phyloP scores from a whole-genome alignment of 2,329 filamentous ascomycete species.

The Blastomyces gilchristii region DNA sequence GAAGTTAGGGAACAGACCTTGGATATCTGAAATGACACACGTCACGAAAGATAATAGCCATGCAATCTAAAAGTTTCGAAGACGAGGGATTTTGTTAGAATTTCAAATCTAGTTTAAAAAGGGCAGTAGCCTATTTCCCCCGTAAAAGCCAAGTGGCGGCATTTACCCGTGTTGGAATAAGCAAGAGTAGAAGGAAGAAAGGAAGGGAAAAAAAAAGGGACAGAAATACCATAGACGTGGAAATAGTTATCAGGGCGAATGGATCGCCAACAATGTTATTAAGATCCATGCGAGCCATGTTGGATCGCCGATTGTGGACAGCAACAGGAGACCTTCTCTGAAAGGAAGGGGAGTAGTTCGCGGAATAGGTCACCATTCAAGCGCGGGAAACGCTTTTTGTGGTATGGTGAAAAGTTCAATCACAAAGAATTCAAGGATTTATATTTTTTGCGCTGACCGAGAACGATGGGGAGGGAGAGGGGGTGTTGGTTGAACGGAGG shows the following conservation, averaged over 20 bases:
- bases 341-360: slow-evolving; percentile 16
- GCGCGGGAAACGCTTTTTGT: background rate
- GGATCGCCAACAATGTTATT: slow-evolving; percentile 93
- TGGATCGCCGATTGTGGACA: slow-evolving; percentile 28
- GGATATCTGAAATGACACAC: slow-evolving; percentile 61
- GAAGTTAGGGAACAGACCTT: slow-evolving; percentile 62
- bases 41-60: slow-evolving; percentile 90
- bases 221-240: slow-evolving; percentile 68
- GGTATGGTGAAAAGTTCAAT: background rate
- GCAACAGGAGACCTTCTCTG: slow-evolving; percentile 18
- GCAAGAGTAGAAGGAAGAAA: slow-evolving; percentile 1
- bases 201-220: slow-evolving; percentile 19
- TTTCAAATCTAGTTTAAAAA: background rate
- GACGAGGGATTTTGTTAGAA: slow-evolving; percentile 7
- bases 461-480: background rate
- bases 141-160: background rate
- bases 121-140: background rate
- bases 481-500: background rate
- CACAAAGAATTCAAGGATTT: background rate
- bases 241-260: slow-evolving; percentile 87
- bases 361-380: slow-evolving; percentile 21
- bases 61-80: slow-evolving; percentile 59
- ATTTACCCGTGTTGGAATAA: background rate
- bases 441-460: background rate
- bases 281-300: slow-evolving; percentile 54